Percentiles rank a stretch among this genome's conserved stretches.
These are phyloP conservation scores for Tagetes erecta DNA, from an alignment of 129 eudicot genomes.

Conservation along the genomic window DNA sequence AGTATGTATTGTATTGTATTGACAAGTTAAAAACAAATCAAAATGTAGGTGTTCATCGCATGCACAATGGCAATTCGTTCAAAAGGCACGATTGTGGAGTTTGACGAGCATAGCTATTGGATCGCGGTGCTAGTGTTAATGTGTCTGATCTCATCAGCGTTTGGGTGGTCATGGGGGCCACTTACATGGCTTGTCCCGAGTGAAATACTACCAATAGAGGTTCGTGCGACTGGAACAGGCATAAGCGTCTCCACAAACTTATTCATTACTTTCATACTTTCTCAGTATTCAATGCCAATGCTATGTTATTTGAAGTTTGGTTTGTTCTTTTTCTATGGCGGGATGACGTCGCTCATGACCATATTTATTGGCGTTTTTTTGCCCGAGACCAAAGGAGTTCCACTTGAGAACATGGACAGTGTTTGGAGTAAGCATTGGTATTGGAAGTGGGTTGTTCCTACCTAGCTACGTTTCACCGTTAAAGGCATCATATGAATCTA, in stretches of 20 bases:
- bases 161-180: constrained; percentile 67
- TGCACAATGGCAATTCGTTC: constrained; percentile 36
- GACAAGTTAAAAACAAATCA: background rate
- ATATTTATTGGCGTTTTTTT: constrained; percentile 33
- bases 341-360: constrained; percentile 41
- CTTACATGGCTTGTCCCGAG: constrained; percentile 50
- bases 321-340: constrained; percentile 46
- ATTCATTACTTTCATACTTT: constrained; percentile 36
- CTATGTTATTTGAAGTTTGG: constrained; percentile 45
- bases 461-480: constrained; percentile 9
- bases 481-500: background rate
- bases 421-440: constrained; percentile 52
- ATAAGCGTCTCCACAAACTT: constrained; percentile 44
- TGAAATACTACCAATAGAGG: constrained; percentile 48
- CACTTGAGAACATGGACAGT: constrained; percentile 41
- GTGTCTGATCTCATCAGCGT: constrained; percentile 43
- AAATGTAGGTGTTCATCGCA: constrained; percentile 42
- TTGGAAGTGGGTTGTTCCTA: constrained; percentile 34
- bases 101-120: constrained; percentile 16
- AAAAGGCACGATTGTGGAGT: background rate
- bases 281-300: constrained; percentile 44
- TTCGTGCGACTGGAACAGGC: constrained; percentile 47
- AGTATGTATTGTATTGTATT: too few species aligned
- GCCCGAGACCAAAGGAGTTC: constrained; percentile 55
- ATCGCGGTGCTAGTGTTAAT: constrained; percentile 37